Evolutionary conservation across 441 rosid genomes (phyloP), one percentile per base, ranked within the genome.

Genomic region (Populus hybrid): DNA sequence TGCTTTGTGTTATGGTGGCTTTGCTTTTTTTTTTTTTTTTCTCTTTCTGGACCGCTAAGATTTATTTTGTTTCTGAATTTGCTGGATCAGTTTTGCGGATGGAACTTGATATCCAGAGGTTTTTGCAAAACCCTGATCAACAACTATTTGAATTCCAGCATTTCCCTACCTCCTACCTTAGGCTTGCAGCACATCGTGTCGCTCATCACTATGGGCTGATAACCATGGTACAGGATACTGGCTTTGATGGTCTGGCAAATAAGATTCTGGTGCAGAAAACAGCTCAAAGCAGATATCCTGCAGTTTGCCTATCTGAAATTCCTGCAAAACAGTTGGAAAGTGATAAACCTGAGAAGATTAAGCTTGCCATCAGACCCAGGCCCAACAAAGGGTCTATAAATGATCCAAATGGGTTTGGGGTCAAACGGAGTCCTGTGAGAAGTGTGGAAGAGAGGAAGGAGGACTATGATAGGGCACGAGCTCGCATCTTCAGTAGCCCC

Each of bases 391-490:
- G 89, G 72, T 85, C 88, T 79, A 76, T 67, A 61, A 81, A 86
- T 81, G 96, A 78, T 34, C 83, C 84, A 40, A 87, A 83, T 85
- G 95, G 84, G 40, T 50, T 66, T 64, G 95, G 90, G 73, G 71
- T 75, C n/a, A 93, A 82, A 78, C 76, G 75, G 78, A 84, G 78
- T 83, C 83, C 82, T 72, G 78, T 86, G 73, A 90, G 94, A 84
- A 93, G 89, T 84, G 89, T 95, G 75, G 99, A 94, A 86, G 97
- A 94, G 91, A 92, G 98, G 87, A 94, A 88, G 87, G 98, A 93
- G 80, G 95, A 95, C 70, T 95, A 93, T 83, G 95, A 92, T 59
- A 87, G 76, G 78, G 98, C 97, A 38, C 89, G 98, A 46, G 97
- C 97, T 26, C 98, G 99, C 69, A 95, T 95, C 74, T 95, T 95